Base-by-base conservation (phyloP, 2,329 filamentous ascomycete genomes). In the Hysterium pulicare region DNA sequence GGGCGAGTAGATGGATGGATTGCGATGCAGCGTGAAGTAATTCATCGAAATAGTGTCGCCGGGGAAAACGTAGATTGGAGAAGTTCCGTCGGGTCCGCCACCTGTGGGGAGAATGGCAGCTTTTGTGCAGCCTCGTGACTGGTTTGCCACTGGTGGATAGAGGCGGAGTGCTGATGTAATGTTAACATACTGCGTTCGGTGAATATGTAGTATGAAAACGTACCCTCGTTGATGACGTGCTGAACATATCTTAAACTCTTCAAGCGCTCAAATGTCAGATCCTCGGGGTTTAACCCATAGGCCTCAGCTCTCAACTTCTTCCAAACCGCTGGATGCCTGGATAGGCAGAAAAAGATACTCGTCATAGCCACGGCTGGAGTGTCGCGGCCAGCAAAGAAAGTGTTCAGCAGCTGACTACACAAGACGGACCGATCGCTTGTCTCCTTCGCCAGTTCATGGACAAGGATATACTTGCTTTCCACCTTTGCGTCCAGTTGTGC, bases 171-270 rank as follows among this genome's bases (percentile, higher is more conserved):
- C 47, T 49, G 16, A 20, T 15, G 3, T 6, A 16, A 16, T 30
- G 28, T 37, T 13, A 37, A 15, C 21, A 37, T 37, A 8, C 13
- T 7, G 7, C 13, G 13, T 28, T 8, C 24, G 9, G 11, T 11
- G 19, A 10, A 30, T 9, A 6, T 38, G 7, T 5, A 6, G 6
- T 8, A 19, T 28, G 17, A 9, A 13, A 5, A 20, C 37, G 32
- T 39, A 48, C 46, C 46, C 69, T 94, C 88, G 69, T 87, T 85
- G 55, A 94, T 76, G 38, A 86, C 70, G 54, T 84, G 74, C 65
- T 82, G 62, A 3, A 70, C 53, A 45, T 64, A 69, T 24, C 22
- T 45, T 55, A 69, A 67, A 36, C 58, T 60, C 46, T 73, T 74
- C 43, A 74, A 65, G 7, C 59, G 50, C 22, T 66, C 54, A 44